phyloP scores from a whole-genome alignment of 768 basidiomycete genomes.

The Tylopilus plumbeoviolaceoides region DNA sequence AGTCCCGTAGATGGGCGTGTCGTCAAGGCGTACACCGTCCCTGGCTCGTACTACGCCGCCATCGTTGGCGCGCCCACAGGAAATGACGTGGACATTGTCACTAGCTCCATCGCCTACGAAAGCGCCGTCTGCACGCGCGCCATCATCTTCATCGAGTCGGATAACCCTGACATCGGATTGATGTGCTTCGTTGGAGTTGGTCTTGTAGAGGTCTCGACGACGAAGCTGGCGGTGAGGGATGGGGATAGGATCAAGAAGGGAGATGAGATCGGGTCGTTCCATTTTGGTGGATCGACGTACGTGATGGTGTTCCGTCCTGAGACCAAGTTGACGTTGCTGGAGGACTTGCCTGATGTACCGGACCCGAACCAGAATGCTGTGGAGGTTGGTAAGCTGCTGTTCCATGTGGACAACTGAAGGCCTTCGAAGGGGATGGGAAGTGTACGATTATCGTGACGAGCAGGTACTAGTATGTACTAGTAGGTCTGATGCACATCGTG shows the following conservation, averaged over 20 bases:
- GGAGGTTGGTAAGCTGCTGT: no score
- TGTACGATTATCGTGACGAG: no score
- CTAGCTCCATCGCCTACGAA: neutral
- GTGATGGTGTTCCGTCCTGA: slow-evolving; percentile 41
- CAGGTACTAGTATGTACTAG: no score
- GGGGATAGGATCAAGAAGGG: slow-evolving; percentile 48
- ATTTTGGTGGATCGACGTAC: slow-evolving; percentile 58
- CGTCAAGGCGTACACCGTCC: slow-evolving; percentile 39
- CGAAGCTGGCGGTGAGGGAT: slow-evolving; percentile 43
- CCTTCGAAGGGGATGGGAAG: no score
- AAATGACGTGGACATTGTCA: slow-evolving; percentile 17
- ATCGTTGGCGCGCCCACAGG: slow-evolving; percentile 21
- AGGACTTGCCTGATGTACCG: neutral
- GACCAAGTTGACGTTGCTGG: slow-evolving; percentile 16
- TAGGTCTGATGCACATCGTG: no score
- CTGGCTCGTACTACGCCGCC: slow-evolving; percentile 49
- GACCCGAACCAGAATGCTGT: no score
- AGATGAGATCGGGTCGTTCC: slow-evolving; percentile 58
- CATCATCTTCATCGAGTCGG: slow-evolving; percentile 55
- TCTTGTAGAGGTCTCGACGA: slow-evolving; percentile 63
- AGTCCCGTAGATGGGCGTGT: slow-evolving; percentile 49
- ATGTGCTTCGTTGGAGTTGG: slow-evolving; percentile 59
- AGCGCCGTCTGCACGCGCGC: slow-evolving; percentile 36
- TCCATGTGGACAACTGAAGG: no score
- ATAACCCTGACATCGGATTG: slow-evolving; percentile 50